Conservation (phyloP, 352 stramenopile genomes). For the Phytophthora rubi region DNA sequence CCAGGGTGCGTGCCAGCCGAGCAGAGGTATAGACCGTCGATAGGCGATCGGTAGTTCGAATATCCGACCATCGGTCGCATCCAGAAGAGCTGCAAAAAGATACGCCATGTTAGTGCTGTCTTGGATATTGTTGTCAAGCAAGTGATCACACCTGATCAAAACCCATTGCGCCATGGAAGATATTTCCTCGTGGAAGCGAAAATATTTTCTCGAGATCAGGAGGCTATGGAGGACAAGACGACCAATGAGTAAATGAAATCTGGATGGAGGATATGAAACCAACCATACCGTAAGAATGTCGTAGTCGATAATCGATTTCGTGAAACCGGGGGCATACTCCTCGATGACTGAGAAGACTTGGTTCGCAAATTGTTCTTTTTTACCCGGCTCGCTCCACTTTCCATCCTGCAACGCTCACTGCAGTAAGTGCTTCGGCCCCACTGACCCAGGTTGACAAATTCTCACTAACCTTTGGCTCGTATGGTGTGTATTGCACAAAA, state of each 20-base stretch:
- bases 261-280: neutral
- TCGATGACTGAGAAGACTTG: slow-evolving; percentile 90
- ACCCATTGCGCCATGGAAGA: slow-evolving; percentile 91
- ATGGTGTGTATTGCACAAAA: slow-evolving; percentile 93
- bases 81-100: slow-evolving; percentile 75
- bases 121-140: neutral
- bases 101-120: neutral
- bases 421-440: neutral
- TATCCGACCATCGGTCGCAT: slow-evolving; percentile 85
- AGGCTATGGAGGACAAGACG: slow-evolving; percentile 43
- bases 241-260: neutral
- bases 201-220: slow-evolving; percentile 90
- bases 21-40: slow-evolving; percentile 86
- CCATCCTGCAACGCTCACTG: slow-evolving; percentile 51
- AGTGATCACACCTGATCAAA: slow-evolving; percentile 74
- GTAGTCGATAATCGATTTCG: slow-evolving; percentile 78
- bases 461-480: slow-evolving; percentile 68
- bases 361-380: slow-evolving; percentile 82
- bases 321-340: slow-evolving; percentile 88
- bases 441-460: neutral
- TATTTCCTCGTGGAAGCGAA: slow-evolving; percentile 88
- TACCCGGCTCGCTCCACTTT: slow-evolving; percentile 74
- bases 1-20: slow-evolving; percentile 88
- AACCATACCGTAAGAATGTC: slow-evolving; percentile 83
- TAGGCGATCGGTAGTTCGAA: slow-evolving; percentile 83